Evolutionary conservation across 2,329 filamentous ascomycete species (phyloP).

Genomic region (Phialemoniopsis sp.): DNA sequence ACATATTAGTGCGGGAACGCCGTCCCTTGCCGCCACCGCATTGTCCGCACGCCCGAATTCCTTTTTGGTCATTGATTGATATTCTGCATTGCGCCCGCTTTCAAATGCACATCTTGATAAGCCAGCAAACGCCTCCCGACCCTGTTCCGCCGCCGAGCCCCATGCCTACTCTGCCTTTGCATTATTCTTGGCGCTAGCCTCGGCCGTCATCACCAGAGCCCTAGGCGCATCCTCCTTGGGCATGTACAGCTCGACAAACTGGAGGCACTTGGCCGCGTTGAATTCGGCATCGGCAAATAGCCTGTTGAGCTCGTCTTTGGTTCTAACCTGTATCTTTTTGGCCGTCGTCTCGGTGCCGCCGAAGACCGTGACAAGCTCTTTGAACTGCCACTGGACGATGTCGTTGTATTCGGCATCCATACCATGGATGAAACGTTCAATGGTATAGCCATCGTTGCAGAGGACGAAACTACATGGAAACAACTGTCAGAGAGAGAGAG

Average conservation of each 20-base stretch:
- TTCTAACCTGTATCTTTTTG: slow-evolving; percentile 64
- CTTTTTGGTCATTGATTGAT: too few species aligned
- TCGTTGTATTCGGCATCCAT: slow-evolving; percentile 80
- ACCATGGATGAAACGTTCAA: slow-evolving; percentile 85
- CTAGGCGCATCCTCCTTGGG: slow-evolving; percentile 72
- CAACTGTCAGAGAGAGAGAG: slow-evolving; percentile 37
- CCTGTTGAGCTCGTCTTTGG: slow-evolving; percentile 61
- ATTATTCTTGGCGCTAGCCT: slow-evolving; percentile 67
- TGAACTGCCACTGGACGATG: slow-evolving; percentile 69
- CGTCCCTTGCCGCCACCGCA: too few species aligned
- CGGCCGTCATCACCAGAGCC: slow-evolving; percentile 64
- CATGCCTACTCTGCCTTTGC: slow-evolving; percentile 29
- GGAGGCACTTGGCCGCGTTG: slow-evolving; percentile 45
- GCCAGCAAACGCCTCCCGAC: not conserved
- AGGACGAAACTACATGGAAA: slow-evolving; percentile 75
- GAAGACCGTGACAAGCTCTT: slow-evolving; percentile 12
- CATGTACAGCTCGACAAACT: slow-evolving; percentile 82
- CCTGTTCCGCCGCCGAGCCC: too few species aligned
- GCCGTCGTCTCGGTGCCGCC: slow-evolving; percentile 21
- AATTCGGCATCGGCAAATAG: slow-evolving; percentile 64
- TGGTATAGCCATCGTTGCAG: slow-evolving; percentile 85
- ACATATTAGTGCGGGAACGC: too few species aligned
- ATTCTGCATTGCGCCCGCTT: too few species aligned
- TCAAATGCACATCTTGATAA: too few species aligned
- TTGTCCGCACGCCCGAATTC: too few species aligned